Evolutionary conservation across 2,329 filamentous ascomycete genomes (phyloP).

Genomic region (Botryotinia convoluta): DNA sequence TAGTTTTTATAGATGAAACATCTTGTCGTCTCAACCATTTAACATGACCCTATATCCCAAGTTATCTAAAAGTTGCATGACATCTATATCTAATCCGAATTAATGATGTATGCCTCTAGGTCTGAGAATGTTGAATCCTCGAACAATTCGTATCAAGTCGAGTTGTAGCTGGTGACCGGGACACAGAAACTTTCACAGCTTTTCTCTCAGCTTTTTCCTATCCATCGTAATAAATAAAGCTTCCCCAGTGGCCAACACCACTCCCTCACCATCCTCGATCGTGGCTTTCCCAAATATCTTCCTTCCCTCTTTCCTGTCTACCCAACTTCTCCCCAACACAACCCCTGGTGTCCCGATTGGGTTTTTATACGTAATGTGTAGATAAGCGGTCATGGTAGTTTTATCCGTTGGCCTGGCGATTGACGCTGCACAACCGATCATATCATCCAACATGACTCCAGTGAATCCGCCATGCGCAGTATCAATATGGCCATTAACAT

Average conservation of each 20-base stretch:
- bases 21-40: background rate
- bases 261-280: slow-evolving; percentile 49
- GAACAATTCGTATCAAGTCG: background rate
- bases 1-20: background rate
- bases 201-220: slow-evolving; percentile 17
- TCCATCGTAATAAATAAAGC: slow-evolving; percentile 44
- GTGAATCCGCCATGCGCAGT: slow-evolving; percentile 60
- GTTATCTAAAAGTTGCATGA: background rate
- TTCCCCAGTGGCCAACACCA: slow-evolving; percentile 50
- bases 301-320: slow-evolving; percentile 49
- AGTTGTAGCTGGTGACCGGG: background rate
- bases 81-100: background rate
- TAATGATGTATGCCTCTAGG: background rate
- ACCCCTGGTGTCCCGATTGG: slow-evolving; percentile 51
- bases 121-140: background rate
- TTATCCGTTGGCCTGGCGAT: slow-evolving; percentile 23
- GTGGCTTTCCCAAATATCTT: slow-evolving; percentile 52
- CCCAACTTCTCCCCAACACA: slow-evolving; percentile 47
- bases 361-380: slow-evolving; percentile 54
- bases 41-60: too few species aligned
- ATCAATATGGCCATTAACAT: slow-evolving; percentile 53
- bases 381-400: slow-evolving; percentile 45
- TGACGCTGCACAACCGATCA: slow-evolving; percentile 39
- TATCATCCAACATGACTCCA: slow-evolving; percentile 56
- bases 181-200: slow-evolving; percentile 19